Base-by-base conservation (phyloP, 805 yeast species). In the Candida xyloterini region DNA sequence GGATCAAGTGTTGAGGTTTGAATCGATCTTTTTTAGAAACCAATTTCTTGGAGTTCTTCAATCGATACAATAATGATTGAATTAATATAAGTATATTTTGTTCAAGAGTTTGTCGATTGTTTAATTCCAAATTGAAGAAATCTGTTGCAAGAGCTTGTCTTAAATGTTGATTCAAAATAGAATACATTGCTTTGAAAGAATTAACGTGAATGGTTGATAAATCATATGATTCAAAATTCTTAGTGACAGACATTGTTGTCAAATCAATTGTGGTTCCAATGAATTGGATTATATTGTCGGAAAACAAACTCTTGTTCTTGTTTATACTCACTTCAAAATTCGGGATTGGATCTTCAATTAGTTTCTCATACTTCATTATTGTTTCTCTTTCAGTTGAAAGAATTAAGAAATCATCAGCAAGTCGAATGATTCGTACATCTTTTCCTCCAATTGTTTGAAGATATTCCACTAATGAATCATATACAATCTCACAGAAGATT, bases 341-440 rank as follows among this genome's bases (percentile, higher is more conserved):
- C 0, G 59, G 51, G 35, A 76, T 66, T 4, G 2, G 76, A 75
- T 11, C 49, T 30, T 1, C 49, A 27, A 72, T 63, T 7, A 58
- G 15, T 1, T 42, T 42, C 31, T 56, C 50, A 28, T 71, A 57
- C 3, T 38, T 40, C 1, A 41, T 29, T 0, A 79, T 68, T 9
- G 56, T 51, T 0, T 42, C 36, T 9, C 50, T 20, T 25, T 67
- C 55, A 0, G 78, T 66, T 0, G 93, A 73, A 0, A 90, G 60
- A n/a, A 87, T 67, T 20, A 90, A 56, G 52, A 90, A 90, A 57
- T 90, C 98, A 61, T 90, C 98, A 0, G 88, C 95, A 15, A 86
- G 59, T 38, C 96, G 62, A 7, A 87, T 41, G 2, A 87, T 56
- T 2, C 71, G 43, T 10, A 40, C 21, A 2, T 59, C 51, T 5